phyloP scores from a whole-genome alignment of 192 early-diverging fungal genomes.

The Coemansia sp. region DNA sequence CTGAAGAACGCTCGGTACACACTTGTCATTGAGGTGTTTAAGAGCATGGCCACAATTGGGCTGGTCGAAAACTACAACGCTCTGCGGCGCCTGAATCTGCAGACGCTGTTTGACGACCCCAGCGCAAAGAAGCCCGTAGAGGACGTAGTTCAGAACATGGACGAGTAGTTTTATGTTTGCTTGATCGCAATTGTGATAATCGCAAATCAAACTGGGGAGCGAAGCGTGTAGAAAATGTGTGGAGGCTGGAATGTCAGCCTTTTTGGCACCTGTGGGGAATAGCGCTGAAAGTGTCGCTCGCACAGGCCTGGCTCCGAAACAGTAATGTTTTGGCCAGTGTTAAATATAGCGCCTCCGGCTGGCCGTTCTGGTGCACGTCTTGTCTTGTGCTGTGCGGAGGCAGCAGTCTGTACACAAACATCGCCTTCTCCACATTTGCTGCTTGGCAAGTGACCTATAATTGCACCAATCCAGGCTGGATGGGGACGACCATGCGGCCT shows the following conservation, averaged over 20 bases:
- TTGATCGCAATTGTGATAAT: not conserved
- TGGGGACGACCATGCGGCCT: not conserved
- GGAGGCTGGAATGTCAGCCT: not conserved
- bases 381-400: not conserved
- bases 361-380: not conserved
- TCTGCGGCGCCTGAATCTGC: conserved; percentile 43
- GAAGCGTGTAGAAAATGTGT: not conserved
- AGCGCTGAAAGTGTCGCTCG: not conserved
- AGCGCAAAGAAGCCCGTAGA: not conserved
- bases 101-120: conserved; percentile 50
- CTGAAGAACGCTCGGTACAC: conserved; percentile 51
- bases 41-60: conserved; percentile 50
- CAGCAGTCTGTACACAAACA: not conserved
- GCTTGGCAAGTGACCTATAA: not conserved
- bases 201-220: not conserved
- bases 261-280: not conserved
- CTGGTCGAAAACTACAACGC: conserved; percentile 49
- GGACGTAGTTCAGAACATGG: not conserved
- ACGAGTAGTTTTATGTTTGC: not conserved
- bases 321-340: conserved; percentile 1
- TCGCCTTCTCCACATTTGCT: not conserved
- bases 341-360: not conserved
- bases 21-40: conserved; percentile 53
- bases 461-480: not conserved
- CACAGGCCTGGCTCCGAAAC: not conserved